Percentiles rank a stretch among this genome's conserved stretches.
Evolutionary conservation across 1,284 basidiomycete genomes (phyloP).

Genomic region (Chiua sp.): DNA sequence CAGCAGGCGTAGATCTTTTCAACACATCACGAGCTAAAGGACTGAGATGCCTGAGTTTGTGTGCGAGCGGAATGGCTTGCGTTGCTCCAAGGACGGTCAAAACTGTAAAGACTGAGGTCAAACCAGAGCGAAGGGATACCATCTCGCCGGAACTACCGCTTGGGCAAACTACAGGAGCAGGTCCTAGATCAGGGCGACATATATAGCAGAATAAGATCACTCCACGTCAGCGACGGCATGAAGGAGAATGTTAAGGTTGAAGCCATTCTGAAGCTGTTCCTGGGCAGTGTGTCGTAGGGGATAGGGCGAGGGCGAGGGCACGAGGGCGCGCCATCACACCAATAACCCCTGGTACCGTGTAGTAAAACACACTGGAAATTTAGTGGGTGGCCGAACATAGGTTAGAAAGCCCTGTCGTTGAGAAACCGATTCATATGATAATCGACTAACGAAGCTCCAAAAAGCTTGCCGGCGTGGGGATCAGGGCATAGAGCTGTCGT

Average conservation of each 20-base stretch:
- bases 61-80: conserved; percentile 23
- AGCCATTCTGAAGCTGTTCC: conserved; percentile 1
- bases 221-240: background rate
- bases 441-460: conserved; percentile 1
- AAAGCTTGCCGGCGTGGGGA: background rate
- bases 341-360: conserved; percentile 4
- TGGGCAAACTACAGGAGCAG: conserved; percentile 5
- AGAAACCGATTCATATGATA: background rate
- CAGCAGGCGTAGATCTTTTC: conserved; percentile 46
- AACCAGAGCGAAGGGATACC: conserved; percentile 21
- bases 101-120: conserved; percentile 6
- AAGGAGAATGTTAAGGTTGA: background rate
- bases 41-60: conserved; percentile 24
- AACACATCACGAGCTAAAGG: conserved; percentile 43
- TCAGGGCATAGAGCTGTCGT: background rate
- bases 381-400: conserved; percentile 8
- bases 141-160: conserved; percentile 14
- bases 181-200: conserved; percentile 11
- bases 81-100: conserved; percentile 19
- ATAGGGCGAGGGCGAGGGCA: background rate
- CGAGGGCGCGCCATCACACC: background rate
- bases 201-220: conserved; percentile 18
- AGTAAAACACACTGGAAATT: background rate
- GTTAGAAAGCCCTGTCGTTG: background rate
- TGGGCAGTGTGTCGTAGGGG: background rate